Conservation (phyloP, 306 rosid genomes). For the Acmispon strigosus region DNA sequence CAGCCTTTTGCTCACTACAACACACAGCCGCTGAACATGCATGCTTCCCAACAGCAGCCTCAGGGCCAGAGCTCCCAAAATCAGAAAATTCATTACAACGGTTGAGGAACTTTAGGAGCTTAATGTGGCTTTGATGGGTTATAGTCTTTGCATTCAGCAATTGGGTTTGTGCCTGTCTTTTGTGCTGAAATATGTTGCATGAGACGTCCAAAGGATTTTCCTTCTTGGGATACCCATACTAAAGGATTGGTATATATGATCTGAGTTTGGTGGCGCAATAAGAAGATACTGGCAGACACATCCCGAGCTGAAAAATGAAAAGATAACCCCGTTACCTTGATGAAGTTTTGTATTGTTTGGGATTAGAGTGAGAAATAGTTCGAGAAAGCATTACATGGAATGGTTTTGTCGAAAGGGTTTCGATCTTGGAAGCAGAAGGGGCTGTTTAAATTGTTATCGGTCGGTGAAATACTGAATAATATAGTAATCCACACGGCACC, state of each 20-base stretch:
- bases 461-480: slow-evolving; percentile 37
- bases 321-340: slow-evolving; percentile 63
- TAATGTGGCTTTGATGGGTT: slow-evolving; percentile 75
- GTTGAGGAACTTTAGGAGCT: slow-evolving; percentile 52
- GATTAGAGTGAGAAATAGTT: slow-evolving; percentile 36
- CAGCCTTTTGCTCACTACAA: slow-evolving; percentile 97
- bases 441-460: slow-evolving; percentile 23
- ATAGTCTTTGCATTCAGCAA: slow-evolving; percentile 79
- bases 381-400: slow-evolving; percentile 62
- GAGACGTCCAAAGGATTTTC: slow-evolving; percentile 36
- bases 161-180: slow-evolving; percentile 77
- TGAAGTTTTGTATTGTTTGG: slow-evolving; percentile 67
- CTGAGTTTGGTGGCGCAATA: slow-evolving; percentile 46
- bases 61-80: slow-evolving; percentile 84
- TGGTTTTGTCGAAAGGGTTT: slow-evolving; percentile 77
- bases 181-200: slow-evolving; percentile 58
- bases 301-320: slow-evolving; percentile 71
- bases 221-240: slow-evolving; percentile 39
- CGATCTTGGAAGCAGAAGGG: slow-evolving; percentile 29
- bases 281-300: slow-evolving; percentile 53
- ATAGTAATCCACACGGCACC: slow-evolving; percentile 34
- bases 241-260: slow-evolving; percentile 43
- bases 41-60: slow-evolving; percentile 76
- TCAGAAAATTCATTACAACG: slow-evolving; percentile 86
- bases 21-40: slow-evolving; percentile 83